These are phyloP conservation scores for Skeletonema marinoi DNA, from an alignment of 108 stramenopile species.

Conservation along the genomic window DNA sequence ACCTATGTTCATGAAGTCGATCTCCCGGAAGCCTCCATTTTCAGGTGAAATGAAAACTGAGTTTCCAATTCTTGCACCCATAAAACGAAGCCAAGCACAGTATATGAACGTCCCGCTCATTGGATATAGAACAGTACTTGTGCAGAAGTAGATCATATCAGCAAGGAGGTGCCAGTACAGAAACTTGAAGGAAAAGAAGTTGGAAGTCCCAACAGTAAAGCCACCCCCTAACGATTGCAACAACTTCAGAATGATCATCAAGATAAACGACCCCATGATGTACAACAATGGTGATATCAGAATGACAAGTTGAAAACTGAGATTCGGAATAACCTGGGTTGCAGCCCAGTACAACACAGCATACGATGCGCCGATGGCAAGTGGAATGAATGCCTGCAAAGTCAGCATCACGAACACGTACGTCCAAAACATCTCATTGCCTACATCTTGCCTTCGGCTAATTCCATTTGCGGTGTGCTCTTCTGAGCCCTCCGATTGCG, in stretches of 20 bases:
- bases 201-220: conserved; percentile 12
- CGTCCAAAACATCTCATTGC: conserved; percentile 12
- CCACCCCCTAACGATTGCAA: conserved; percentile 13
- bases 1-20: conserved; percentile 28
- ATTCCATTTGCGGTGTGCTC: not conserved
- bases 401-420: conserved; percentile 13
- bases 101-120: conserved; percentile 9
- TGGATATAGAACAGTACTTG: conserved; percentile 23
- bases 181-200: conserved; percentile 19
- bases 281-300: conserved; percentile 8
- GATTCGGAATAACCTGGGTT: not conserved
- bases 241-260: conserved; percentile 14
- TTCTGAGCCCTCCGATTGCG: too few relatives aligned
- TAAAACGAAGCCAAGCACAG: conserved; percentile 15
- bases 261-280: conserved; percentile 17
- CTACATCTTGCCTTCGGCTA: conserved; percentile 1
- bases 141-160: conserved; percentile 25
- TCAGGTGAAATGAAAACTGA: conserved; percentile 13
- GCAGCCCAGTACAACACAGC: not conserved
- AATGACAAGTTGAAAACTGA: conserved; percentile 1
- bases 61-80: conserved; percentile 15
- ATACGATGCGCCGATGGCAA: not conserved
- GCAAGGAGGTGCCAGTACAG: conserved; percentile 20
- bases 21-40: conserved; percentile 25
- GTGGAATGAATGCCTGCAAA: conserved; percentile 2